Percentiles rank a stretch among this genome's conserved stretches.
Conservation (phyloP, 768 basidiomycete species). For the Boletus patriciae region DNA sequence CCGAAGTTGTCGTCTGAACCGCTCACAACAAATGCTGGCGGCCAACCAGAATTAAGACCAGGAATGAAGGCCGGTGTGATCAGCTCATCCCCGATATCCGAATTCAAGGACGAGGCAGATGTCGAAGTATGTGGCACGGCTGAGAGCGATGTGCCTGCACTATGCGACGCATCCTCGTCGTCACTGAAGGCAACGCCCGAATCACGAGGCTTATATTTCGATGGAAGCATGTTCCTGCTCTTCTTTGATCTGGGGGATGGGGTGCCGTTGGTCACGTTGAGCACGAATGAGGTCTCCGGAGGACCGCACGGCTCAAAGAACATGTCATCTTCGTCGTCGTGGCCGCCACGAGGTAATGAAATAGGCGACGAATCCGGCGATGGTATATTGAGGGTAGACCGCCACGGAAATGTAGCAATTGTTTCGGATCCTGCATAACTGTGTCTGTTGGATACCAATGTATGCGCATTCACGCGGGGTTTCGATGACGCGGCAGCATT, state of each 20-base stretch:
- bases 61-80: constrained; percentile 66
- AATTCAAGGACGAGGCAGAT: constrained; percentile 60
- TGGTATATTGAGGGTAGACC: constrained; percentile 35
- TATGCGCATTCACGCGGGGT: constrained; percentile 18
- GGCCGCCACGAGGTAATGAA: constrained; percentile 28
- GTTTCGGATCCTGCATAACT: constrained; percentile 59
- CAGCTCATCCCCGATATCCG: constrained; percentile 61
- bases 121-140: constrained; percentile 59
- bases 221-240: constrained; percentile 43
- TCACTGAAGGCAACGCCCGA: constrained; percentile 65
- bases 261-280: constrained; percentile 55
- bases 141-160: constrained; percentile 24
- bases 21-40: constrained; percentile 40
- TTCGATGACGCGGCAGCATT: constrained; percentile 13
- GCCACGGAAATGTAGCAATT: constrained; percentile 37
- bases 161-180: constrained; percentile 43
- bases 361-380: constrained; percentile 56
- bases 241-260: constrained; percentile 51
- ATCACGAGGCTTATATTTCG: constrained; percentile 72
- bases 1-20: constrained; percentile 41
- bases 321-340: constrained; percentile 55
- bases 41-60: constrained; percentile 61
- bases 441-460: constrained; percentile 51
- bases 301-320: constrained; percentile 49
- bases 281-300: constrained; percentile 52